phyloP scores from a whole-genome alignment of 805 yeast genomes.

The Spathaspora passalidarum region DNA sequence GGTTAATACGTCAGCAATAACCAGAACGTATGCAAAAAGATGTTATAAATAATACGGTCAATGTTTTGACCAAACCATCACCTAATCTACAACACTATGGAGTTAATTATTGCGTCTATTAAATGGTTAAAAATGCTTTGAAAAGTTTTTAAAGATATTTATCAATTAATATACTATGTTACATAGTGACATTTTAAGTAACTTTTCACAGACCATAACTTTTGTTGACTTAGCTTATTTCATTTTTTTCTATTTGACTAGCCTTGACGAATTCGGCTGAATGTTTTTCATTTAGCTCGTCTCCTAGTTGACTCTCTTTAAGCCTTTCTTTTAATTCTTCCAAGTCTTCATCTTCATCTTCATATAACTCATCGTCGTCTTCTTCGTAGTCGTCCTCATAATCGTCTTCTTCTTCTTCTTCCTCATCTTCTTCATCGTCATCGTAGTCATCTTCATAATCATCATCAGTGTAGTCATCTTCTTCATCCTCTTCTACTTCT shows the following conservation, averaged over 20 bases:
- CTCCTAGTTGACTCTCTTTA: neutral
- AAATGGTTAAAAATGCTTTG: no score
- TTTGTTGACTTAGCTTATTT: neutral
- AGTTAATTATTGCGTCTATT: no score
- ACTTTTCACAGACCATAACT: no score
- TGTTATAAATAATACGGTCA: no score
- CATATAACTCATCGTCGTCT: neutral
- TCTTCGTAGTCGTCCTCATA: conserved; percentile 5
- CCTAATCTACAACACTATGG: no score
- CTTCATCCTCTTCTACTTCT: conserved; percentile 22
- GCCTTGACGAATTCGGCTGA: neutral
- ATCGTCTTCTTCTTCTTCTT: conserved; percentile 12
- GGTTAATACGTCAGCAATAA: no score
- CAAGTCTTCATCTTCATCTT: neutral
- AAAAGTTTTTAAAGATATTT: no score
- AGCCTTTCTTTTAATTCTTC: neutral
- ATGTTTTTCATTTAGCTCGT: neutral
- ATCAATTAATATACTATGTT: no score
- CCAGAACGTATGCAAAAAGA: no score
- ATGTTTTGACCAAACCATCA: no score
- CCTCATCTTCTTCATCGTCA: conserved; percentile 14
- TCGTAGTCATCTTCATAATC: conserved; percentile 15
- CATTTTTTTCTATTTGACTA: neutral
- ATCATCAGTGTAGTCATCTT: conserved; percentile 18
- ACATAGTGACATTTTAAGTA: no score